phyloP scores from a whole-genome alignment of 768 basidiomycete genomes.

The Lactarius psammicola region DNA sequence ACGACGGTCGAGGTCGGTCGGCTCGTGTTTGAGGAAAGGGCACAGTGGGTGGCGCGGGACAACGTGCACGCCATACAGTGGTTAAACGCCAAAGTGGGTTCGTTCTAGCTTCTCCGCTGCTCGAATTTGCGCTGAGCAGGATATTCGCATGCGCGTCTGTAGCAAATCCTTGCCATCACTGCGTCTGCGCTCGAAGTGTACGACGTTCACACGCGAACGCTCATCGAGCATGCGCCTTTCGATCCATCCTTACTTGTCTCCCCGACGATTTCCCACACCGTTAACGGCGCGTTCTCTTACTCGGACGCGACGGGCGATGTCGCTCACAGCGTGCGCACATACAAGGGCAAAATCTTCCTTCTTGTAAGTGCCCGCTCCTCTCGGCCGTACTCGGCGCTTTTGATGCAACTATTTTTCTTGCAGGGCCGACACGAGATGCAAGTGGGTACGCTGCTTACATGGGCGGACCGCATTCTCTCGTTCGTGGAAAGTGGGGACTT shows the following conservation, averaged over 20 bases:
- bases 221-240: constrained; percentile 63
- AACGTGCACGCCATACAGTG: constrained; percentile 77
- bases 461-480: constrained; percentile 89
- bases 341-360: constrained; percentile 89
- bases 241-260: constrained; percentile 57
- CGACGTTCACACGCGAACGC: constrained; percentile 54
- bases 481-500: constrained; percentile 87
- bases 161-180: constrained; percentile 74
- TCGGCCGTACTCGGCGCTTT: constrained; percentile 4
- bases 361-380: constrained; percentile 55
- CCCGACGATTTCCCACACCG: constrained; percentile 48
- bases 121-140: neutral
- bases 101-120: constrained; percentile 30
- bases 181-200: constrained; percentile 60
- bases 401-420: constrained; percentile 15
- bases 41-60: constrained; percentile 58
- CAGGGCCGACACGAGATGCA: constrained; percentile 65
- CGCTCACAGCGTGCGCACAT: constrained; percentile 69
- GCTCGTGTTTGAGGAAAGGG: constrained; percentile 59
- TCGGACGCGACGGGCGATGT: constrained; percentile 52
- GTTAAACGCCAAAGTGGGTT: constrained; percentile 84
- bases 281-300: constrained; percentile 48
- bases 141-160: neutral
- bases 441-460: constrained; percentile 86
- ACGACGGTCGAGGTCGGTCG: constrained; percentile 60